Evolutionary conservation across 1,284 basidiomycete genomes (phyloP).

Genomic region (Porogramme epimiltina): DNA sequence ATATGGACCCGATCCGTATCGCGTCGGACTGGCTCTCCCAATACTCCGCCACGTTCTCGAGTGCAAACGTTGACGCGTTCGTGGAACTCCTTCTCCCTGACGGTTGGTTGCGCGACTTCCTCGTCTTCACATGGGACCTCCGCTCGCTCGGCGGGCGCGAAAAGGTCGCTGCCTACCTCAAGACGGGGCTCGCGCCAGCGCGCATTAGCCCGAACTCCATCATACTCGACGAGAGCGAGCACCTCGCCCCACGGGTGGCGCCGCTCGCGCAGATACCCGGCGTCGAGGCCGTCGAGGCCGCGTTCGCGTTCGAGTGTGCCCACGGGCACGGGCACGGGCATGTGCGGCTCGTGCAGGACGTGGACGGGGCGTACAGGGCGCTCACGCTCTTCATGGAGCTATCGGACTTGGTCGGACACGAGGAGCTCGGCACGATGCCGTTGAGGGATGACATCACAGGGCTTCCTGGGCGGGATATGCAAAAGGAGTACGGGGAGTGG

Average conservation of each 20-base stretch:
- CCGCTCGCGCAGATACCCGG: conserved; percentile 15
- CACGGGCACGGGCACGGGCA: conserved; percentile 40
- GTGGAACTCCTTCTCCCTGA: conserved; percentile 42
- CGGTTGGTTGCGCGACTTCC: conserved; percentile 57
- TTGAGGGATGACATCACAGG: conserved; percentile 16
- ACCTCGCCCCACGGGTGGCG: conserved; percentile 29
- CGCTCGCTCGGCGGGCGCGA: conserved; percentile 51
- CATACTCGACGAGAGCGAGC: conserved; percentile 32
- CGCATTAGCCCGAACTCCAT: conserved; percentile 28
- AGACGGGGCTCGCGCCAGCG: conserved; percentile 30
- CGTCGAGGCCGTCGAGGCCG: conserved; percentile 23
- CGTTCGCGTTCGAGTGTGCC: conserved; percentile 45
- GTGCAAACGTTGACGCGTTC: conserved; percentile 37
- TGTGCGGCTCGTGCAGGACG: conserved; percentile 33
- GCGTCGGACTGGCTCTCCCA: conserved; percentile 47
- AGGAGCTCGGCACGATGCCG: conserved; percentile 25
- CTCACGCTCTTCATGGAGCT: conserved; percentile 31
- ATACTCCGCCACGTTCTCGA: conserved; percentile 39
- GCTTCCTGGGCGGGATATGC: conserved; percentile 13
- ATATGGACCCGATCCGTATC: conserved; percentile 19
- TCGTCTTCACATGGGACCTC: conserved; percentile 66
- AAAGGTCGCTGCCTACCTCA: conserved; percentile 45
- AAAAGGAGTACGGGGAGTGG: conserved; percentile 18
- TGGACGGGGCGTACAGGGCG: conserved; percentile 20
- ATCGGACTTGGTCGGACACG: conserved; percentile 33